Conservation (phyloP, 306 rosid species). For the Cucumis cinereus region DNA sequence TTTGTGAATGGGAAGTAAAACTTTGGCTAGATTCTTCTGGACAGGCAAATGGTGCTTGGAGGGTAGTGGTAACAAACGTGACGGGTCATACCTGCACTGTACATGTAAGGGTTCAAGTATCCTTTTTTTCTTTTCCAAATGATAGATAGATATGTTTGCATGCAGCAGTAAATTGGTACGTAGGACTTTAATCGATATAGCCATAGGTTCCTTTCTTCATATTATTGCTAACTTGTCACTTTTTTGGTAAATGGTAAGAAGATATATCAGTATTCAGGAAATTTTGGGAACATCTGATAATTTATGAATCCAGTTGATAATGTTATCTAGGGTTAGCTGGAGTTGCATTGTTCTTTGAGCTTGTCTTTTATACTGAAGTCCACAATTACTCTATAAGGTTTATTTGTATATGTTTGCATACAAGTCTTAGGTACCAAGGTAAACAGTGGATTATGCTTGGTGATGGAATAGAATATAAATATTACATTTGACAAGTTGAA, state of each 20-base stretch:
- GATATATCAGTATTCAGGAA: background rate
- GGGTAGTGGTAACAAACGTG: conserved; percentile 84
- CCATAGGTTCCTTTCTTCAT: background rate
- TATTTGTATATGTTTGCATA: background rate
- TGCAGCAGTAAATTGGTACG: background rate
- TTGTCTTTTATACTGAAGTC: background rate
- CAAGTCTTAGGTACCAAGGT: background rate
- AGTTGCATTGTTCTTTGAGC: background rate
- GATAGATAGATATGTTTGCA: background rate
- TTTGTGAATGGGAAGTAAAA: conserved; percentile 94
- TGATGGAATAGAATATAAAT: background rate
- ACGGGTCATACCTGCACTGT: conserved; percentile 91
- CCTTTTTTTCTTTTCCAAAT: background rate
- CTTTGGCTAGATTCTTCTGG: conserved; percentile 72
- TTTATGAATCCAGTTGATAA: background rate
- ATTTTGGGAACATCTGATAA: background rate
- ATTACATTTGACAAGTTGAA: background rate
- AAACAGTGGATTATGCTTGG: background rate
- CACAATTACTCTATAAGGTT: background rate
- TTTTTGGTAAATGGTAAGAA: background rate
- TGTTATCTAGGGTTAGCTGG: background rate
- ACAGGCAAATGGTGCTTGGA: conserved; percentile 82
- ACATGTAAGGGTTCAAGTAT: conserved; percentile 43
- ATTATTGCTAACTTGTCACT: background rate
- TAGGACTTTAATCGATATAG: background rate